These are phyloP conservation scores for Fraxinus nigra DNA, from an alignment of 305 asterid species.

Conservation along the genomic window DNA sequence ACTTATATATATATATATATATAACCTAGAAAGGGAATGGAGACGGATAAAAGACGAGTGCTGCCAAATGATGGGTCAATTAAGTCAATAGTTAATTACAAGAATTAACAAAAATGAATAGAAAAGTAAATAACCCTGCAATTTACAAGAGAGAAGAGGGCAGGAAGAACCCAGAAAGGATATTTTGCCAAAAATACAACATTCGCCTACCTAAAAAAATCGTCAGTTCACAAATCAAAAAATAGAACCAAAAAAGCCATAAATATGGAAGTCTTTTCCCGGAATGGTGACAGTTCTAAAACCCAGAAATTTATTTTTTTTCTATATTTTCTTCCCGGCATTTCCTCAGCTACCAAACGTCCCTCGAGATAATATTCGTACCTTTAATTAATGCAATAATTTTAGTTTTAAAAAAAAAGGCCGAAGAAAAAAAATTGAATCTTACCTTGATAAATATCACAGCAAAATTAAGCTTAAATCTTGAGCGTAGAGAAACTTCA, in stretches of 20 bases:
- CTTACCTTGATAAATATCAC: slow-evolving; percentile 32
- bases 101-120: not conserved
- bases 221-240: slow-evolving; percentile 19
- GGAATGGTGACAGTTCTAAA: slow-evolving; percentile 1
- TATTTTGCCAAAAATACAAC: slow-evolving; percentile 13
- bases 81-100: slow-evolving; percentile 5
- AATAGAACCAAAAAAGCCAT: not conserved
- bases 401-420: not conserved
- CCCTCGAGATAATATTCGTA: not conserved
- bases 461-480: slow-evolving; percentile 38
- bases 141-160: not conserved
- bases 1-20: not conserved
- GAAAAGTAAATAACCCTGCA: not conserved
- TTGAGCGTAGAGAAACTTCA: slow-evolving; percentile 29
- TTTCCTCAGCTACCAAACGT: slow-evolving; percentile 12
- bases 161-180: slow-evolving; percentile 21
- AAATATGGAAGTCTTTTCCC: not conserved
- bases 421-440: not conserved
- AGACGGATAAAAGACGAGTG: not conserved
- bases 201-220: slow-evolving; percentile 17
- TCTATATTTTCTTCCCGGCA: not conserved
- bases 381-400: not conserved
- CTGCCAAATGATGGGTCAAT: not conserved
- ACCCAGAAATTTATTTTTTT: not conserved
- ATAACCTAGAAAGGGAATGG: not conserved